Base-by-base conservation (phyloP, 2,329 filamentous ascomycete species). In the Raffaelea arxii region DNA sequence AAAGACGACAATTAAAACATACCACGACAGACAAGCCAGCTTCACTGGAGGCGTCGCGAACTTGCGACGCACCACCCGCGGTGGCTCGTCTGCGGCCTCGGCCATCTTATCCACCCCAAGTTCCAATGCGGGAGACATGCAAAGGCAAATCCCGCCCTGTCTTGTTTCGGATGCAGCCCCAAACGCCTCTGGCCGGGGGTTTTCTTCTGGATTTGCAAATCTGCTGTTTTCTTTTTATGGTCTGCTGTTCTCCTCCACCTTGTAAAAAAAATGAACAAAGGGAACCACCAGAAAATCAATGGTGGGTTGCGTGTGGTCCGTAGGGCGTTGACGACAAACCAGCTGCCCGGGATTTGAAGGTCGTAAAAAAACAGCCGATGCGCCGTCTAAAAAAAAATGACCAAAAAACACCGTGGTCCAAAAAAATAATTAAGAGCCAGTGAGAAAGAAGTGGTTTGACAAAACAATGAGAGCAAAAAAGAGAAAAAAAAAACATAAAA, bases 21-120 rank as follows among this genome's bases (percentile, higher is more conserved):
- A 73, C 70, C 70, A 74, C 45, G 69, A 65, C 47, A 74, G 62
- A 53, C 71, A 74, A 21, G 71, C 71, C 43, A 70, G 62, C 56
- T 74, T 74, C 24, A 73, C 70, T 2, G 71, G 71, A 42, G 70
- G 71, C 24, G 63, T 62, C 39, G 66, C 65, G 54, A 69, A 69
- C 55, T 69, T 69, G 48, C 51, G 49, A 6, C 53, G 51, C 46
- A 47, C 51, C 6, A 47, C 44, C 14, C 47, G 50, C 22, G 41
- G 32, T 39, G 45, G 43, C 16, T 41, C 44, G 21, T 47, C 46
- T 16, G 39, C 41, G 21, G 43, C 40, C 25, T 51, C 51, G 3
- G 41, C 48, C 51, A 53, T 53, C 6, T 6, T 36, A 18, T 36
- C 32, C 7, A 6, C 32, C 14, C 19, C 19, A n/a, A 36, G 6